Conservation (phyloP, 2,329 filamentous ascomycete genomes). For the Trichoderma atrobrunneum region DNA sequence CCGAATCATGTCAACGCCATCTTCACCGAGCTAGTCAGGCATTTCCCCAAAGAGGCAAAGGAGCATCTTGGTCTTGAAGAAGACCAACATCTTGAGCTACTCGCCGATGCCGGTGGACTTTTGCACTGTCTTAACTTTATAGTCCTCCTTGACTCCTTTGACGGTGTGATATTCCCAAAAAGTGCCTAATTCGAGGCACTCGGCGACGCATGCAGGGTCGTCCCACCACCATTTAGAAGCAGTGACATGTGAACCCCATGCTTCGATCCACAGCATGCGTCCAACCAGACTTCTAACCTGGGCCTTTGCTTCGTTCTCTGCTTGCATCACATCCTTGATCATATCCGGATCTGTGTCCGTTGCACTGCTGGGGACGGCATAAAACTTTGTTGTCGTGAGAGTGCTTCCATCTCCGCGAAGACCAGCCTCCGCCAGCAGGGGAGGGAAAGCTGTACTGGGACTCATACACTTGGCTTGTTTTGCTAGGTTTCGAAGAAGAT, state of each 20-base stretch:
- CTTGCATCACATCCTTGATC: not conserved
- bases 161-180: constrained; percentile 59
- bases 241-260: constrained; percentile 55
- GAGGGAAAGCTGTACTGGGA: constrained; percentile 56
- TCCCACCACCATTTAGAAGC: constrained; percentile 62
- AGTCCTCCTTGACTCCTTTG: constrained; percentile 49
- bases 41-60: not conserved
- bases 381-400: constrained; percentile 48
- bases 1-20: not conserved
- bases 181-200: constrained; percentile 54
- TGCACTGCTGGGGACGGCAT: constrained; percentile 40
- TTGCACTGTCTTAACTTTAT: not conserved
- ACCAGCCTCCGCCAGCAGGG: constrained; percentile 56
- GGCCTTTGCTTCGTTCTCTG: constrained; percentile 35
- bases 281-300: constrained; percentile 53
- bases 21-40: not conserved
- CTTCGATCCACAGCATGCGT: constrained; percentile 58
- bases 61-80: not conserved
- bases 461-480: constrained; percentile 57
- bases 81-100: not conserved
- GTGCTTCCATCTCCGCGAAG: constrained; percentile 49
- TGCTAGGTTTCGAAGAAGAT: constrained; percentile 59
- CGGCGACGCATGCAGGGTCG: constrained; percentile 50
- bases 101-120: not conserved
- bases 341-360: constrained; percentile 16